These are phyloP conservation scores for Zanthoxylum bungeanum DNA, from an alignment of 345 rosid genomes.

Conservation along the genomic window DNA sequence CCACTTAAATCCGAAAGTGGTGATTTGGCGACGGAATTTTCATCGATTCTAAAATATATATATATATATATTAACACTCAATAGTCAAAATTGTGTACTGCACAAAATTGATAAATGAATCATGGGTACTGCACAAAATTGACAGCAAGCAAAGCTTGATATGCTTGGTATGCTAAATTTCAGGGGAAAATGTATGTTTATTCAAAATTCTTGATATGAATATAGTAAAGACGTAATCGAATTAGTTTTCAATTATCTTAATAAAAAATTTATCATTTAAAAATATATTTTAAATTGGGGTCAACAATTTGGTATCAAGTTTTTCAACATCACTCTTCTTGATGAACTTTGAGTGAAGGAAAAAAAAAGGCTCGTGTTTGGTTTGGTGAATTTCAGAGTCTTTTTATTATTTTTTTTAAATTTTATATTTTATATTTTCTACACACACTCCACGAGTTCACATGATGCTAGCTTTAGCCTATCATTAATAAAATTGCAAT, in stretches of 20 bases:
- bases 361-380: constrained; percentile 1
- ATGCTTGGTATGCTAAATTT: background rate
- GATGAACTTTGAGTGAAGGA: constrained; percentile 16
- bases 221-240: too few relatives aligned
- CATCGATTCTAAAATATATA: too few relatives aligned
- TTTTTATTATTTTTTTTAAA: background rate
- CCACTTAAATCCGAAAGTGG: too few relatives aligned
- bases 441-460: background rate
- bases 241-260: too few relatives aligned
- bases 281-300: too few relatives aligned
- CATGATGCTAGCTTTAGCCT: constrained; percentile 21
- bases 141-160: background rate
- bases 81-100: background rate
- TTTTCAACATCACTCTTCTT: constrained; percentile 22
- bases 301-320: constrained; percentile 1
- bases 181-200: background rate
- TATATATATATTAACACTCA: background rate
- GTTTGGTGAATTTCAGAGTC: constrained; percentile 2
- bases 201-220: background rate
- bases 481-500: constrained; percentile 30
- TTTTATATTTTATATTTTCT: too few relatives aligned
- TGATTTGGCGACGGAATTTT: too few relatives aligned
- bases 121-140: too few relatives aligned
- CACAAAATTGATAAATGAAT: too few relatives aligned
- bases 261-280: too few relatives aligned